Conservation (phyloP, 2,329 filamentous ascomycete genomes). For the Venturia effusa region DNA sequence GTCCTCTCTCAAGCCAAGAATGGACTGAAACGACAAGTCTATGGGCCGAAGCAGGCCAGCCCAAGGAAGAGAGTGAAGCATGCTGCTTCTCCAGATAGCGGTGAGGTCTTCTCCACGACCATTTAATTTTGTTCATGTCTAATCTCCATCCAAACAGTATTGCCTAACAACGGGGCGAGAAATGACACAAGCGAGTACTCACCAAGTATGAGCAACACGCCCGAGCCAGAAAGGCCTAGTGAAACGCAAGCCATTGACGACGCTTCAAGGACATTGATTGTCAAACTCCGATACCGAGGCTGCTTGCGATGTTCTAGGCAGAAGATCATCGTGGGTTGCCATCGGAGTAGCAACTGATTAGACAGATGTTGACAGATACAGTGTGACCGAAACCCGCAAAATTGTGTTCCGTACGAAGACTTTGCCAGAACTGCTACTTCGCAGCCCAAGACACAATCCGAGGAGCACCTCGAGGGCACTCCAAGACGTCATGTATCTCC, state of each 20-base stretch:
- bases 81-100: background rate
- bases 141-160: background rate
- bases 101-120: background rate
- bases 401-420: background rate
- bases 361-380: background rate
- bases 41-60: background rate
- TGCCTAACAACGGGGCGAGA: background rate
- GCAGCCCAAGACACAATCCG: background rate
- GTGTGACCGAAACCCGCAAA: background rate
- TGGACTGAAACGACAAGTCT: background rate
- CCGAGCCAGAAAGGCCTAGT: background rate
- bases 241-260: background rate
- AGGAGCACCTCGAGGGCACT: background rate
- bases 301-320: background rate
- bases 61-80: background rate
- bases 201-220: background rate
- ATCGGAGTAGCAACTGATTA: background rate
- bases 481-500: background rate
- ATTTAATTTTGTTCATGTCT: background rate
- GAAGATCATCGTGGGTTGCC: background rate
- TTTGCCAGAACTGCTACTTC: background rate
- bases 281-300: background rate
- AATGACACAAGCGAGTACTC: background rate
- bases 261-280: background rate
- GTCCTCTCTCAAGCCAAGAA: background rate